These are phyloP conservation scores for Jatropha curcas DNA, from an alignment of 345 rosid species.

Conservation along the genomic window DNA sequence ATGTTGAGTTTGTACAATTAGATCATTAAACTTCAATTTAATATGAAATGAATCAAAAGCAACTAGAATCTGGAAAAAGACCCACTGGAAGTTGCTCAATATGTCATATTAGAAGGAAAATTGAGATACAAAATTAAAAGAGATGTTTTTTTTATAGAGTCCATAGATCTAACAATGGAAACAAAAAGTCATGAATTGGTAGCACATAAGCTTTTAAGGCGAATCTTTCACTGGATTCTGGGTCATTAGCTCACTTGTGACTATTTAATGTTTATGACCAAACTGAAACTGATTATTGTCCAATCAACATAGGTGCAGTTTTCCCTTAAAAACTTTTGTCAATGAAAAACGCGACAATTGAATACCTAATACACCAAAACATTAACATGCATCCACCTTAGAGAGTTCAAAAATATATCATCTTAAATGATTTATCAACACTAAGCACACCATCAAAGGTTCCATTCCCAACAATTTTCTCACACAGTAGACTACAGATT, in stretches of 20 bases:
- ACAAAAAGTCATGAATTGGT: background rate
- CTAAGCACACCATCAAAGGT: background rate
- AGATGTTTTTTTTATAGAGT: no score
- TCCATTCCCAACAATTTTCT: background rate
- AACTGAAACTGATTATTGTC: background rate
- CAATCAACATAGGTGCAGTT: no score
- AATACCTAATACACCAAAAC: background rate
- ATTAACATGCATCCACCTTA: background rate
- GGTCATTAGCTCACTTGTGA: background rate
- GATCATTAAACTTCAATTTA: background rate
- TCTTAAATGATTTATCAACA: background rate
- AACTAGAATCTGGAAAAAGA: background rate
- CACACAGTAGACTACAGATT: background rate
- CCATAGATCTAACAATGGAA: background rate
- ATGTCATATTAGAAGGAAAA: background rate
- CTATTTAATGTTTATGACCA: background rate
- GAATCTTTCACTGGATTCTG: background rate
- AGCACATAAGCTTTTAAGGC: background rate
- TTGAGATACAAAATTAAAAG: no score
- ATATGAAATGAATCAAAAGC: background rate
- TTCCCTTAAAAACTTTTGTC: background rate
- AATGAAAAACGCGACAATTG: background rate
- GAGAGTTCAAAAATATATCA: background rate
- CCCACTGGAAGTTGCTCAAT: background rate
- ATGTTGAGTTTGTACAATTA: no score